Conservation (phyloP, 345 rosid species). For the Populus alba region DNA sequence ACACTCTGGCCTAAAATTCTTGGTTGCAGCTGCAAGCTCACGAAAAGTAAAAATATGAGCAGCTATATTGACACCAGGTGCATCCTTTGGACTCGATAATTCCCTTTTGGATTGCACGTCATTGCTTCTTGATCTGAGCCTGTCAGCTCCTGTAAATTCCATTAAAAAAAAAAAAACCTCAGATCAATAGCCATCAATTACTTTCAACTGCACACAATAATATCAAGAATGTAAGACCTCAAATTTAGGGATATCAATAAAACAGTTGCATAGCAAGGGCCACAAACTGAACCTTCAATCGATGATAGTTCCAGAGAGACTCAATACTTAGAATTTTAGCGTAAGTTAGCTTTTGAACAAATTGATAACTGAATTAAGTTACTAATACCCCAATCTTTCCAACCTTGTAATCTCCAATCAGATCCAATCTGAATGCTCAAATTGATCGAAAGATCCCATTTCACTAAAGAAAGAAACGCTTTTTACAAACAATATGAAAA, state of each 20-base stretch:
- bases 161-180: slow-evolving; percentile 20
- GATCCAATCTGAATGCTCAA: slow-evolving; percentile 32
- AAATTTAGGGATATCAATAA: not conserved
- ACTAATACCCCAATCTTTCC: not conserved
- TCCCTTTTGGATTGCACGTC: slow-evolving; percentile 64
- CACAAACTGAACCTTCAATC: not conserved
- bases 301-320: not conserved
- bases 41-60: slow-evolving; percentile 89
- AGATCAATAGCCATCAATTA: slow-evolving; percentile 1
- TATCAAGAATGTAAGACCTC: not conserved
- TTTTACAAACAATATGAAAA: slow-evolving; percentile 16
- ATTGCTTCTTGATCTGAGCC: slow-evolving; percentile 61
- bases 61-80: slow-evolving; percentile 57
- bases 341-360: not conserved
- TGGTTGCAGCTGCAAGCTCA: slow-evolving; percentile 87
- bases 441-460: slow-evolving; percentile 36
- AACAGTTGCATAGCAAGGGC: slow-evolving; percentile 6
- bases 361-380: not conserved
- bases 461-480: not conserved
- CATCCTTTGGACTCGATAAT: slow-evolving; percentile 52
- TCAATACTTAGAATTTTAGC: not conserved
- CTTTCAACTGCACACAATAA: not conserved
- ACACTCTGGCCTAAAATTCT: slow-evolving; percentile 81
- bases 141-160: slow-evolving; percentile 66
- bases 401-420: slow-evolving; percentile 22